Base-by-base conservation (phyloP, 2,329 filamentous ascomycete genomes). In the Scytalidium lignicola region DNA sequence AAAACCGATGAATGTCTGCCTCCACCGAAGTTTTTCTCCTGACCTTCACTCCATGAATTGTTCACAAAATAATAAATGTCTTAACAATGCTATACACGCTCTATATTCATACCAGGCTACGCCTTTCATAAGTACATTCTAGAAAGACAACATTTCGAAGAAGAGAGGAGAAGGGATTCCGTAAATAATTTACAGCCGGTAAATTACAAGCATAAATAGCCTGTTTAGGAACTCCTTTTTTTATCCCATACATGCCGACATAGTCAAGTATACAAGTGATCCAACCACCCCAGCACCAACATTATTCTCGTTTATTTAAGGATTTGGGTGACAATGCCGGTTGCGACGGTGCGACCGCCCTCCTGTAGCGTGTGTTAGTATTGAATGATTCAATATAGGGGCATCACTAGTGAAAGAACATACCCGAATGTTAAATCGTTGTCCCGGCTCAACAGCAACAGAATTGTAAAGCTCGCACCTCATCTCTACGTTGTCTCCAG, bases 401-500 rank as follows among this genome's bases (percentile, higher is more conserved):
- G 32, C 7, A 28, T 7, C 26, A 28, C 32, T 13, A 37, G 32
- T 37, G 26, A 28, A 28, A 17, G 4, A 13, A 37, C 32, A 15
- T 37, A 37, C 32, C 73, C 93, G 89, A 67, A 99, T 84, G 79
- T 97, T 99, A 82, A 99, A 93, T 64, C 93, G 88, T 78, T 96
- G 90, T 62, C 93, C 92, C 55, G 82, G 75, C 76, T 99, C 93
- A 56, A 96, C 74, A 52, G 92, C 92, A 64, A 95, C 82, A 55
- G 92, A 89, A 72, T 87, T 77, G 72, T 90, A 82, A 66, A 96
- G 84, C 63, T 86, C 82, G 69, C 90, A 87, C 57, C 93, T 75
- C 91, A 99, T 96, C 79, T 99, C 93, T 59, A 96, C 83, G 73
- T 99, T 99, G 81, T 99, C 93, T 70, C 93, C 93, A 46, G 93